A percentile compares a stretch with the other conserved stretches of the same genome.
These are phyloP conservation scores for Puccinellia tenuiflora DNA, from an alignment of 176 grass and related monocot species.

Conservation along the genomic window DNA sequence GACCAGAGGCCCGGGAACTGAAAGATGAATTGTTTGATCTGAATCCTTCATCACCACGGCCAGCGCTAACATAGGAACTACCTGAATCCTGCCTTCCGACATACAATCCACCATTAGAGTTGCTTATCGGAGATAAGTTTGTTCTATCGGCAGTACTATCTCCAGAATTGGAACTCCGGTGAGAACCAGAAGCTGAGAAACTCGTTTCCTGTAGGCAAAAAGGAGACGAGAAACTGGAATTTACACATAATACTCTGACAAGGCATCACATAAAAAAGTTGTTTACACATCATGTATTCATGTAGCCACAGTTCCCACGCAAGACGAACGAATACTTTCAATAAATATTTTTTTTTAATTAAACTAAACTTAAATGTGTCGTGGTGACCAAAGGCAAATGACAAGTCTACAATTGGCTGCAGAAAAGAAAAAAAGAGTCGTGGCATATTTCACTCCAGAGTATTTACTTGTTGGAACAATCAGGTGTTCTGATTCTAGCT, in stretches of 20 bases:
- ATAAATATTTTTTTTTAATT: background rate
- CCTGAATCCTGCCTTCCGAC: slow-evolving; percentile 69
- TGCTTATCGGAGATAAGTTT: slow-evolving; percentile 68
- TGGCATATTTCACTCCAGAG: background rate
- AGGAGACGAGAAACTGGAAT: background rate
- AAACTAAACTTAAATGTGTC: background rate
- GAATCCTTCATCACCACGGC: slow-evolving; percentile 42
- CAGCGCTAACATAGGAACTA: slow-evolving; percentile 52
- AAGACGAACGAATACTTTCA: background rate
- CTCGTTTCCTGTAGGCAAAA: slow-evolving; percentile 49
- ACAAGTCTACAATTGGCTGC: background rate
- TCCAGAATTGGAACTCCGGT: slow-evolving; percentile 91
- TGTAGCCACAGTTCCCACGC: background rate
- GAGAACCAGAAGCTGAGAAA: slow-evolving; percentile 90
- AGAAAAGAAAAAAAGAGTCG: background rate
- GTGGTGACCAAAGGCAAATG: background rate
- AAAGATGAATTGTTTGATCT: slow-evolving; percentile 75
- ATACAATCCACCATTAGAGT: slow-evolving; percentile 43
- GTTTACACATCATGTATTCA: background rate
- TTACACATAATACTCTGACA: slow-evolving; percentile 1
- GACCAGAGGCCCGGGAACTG: slow-evolving; percentile 62
- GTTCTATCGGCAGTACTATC: slow-evolving; percentile 70
- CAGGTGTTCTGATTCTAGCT: background rate
- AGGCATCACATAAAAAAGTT: background rate
- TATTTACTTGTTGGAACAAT: background rate